Percentiles rank a stretch among this genome's conserved stretches.
Evolutionary conservation across 805 yeast genomes (phyloP).

Genomic region (Dipodascus albidus): DNA sequence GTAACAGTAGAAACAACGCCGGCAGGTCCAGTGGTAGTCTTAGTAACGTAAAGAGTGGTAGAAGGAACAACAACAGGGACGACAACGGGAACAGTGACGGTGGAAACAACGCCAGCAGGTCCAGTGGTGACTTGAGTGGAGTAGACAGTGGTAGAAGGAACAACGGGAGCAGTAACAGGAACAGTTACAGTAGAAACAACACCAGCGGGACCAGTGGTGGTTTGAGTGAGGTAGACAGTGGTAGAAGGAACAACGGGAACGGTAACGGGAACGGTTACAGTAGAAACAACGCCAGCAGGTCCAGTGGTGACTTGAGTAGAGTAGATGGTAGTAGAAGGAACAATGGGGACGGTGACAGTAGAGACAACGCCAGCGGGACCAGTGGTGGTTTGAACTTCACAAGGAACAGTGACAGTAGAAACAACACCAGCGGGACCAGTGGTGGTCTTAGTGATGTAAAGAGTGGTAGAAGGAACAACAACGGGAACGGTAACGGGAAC

Average conservation of each 20-base stretch:
- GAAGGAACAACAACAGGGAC: constrained; percentile 9
- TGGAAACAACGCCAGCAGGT: not conserved
- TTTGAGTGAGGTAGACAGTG: not conserved
- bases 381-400: constrained; percentile 7
- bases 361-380: constrained; percentile 8
- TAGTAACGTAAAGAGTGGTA: constrained; percentile 4
- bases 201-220: not conserved
- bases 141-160: constrained; percentile 4
- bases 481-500: constrained; percentile 3
- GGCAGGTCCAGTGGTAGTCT: constrained; percentile 4
- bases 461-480: not conserved
- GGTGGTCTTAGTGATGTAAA: not conserved
- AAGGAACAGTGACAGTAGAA: constrained; percentile 5
- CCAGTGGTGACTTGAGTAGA: constrained; percentile 3
- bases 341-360: constrained; percentile 11
- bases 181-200: not conserved
- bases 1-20: constrained; percentile 10
- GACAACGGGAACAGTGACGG: constrained; percentile 6
- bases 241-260: not conserved
- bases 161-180: not conserved
- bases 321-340: constrained; percentile 10
- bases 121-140: not conserved
- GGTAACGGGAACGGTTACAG: not conserved
- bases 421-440: constrained; percentile 3
- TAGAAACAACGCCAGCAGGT: not conserved